Conservation (phyloP, 768 basidiomycete genomes). For the Russula sp. region DNA sequence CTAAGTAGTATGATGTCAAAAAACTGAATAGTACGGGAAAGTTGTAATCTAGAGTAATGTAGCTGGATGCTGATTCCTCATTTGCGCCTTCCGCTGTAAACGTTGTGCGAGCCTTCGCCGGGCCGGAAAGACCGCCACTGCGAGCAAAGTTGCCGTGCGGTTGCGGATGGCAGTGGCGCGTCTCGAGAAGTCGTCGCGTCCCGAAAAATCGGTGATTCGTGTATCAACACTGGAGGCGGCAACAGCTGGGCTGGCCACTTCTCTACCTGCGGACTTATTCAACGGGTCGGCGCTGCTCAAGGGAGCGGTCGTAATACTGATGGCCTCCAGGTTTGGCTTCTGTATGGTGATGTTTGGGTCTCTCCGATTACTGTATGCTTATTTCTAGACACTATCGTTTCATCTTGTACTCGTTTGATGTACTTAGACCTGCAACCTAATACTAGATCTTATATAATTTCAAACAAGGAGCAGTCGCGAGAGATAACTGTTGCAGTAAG, state of each 20-base stretch:
- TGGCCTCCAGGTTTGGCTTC: conserved; percentile 12
- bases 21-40: too few species aligned
- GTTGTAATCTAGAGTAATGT: too few species aligned
- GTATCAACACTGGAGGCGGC: background rate
- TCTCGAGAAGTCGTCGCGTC: background rate
- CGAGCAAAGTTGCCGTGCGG: too few species aligned
- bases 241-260: background rate
- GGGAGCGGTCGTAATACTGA: background rate
- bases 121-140: too few species aligned
- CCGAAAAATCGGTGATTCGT: background rate
- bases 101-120: too few species aligned
- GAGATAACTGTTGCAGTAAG: background rate
- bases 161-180: too few species aligned
- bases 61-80: too few species aligned
- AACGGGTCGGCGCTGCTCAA: background rate
- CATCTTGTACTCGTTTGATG: background rate
- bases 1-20: too few species aligned
- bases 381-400: background rate
- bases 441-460: conserved; percentile 8
- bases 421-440: background rate
- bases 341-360: background rate
- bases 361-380: background rate
- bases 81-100: too few species aligned
- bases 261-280: background rate
- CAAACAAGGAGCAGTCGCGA: background rate